Evolutionary conservation across 768 basidiomycete species (phyloP).

Genomic region (Termitomyces sp.): DNA sequence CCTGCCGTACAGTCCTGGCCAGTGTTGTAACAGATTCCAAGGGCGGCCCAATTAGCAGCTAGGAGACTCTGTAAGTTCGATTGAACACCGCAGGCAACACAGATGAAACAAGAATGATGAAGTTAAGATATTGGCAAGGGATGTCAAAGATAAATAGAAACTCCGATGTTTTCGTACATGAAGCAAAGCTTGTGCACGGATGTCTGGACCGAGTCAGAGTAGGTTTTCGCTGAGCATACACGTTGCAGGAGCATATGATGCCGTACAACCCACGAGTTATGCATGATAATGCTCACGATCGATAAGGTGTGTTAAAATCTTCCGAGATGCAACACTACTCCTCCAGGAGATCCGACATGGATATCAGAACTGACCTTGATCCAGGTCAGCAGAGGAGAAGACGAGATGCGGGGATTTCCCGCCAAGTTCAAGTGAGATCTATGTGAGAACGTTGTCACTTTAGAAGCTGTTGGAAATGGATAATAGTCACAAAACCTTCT

Average conservation of each 20-base stretch:
- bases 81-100: background rate
- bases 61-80: background rate
- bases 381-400: conserved; percentile 88
- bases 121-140: background rate
- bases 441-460: conserved; percentile 5
- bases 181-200: background rate
- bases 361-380: conserved; percentile 52
- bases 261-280: background rate
- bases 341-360: background rate
- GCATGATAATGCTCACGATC: background rate
- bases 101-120: background rate
- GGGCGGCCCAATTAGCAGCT: conserved; percentile 82
- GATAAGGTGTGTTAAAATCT: background rate
- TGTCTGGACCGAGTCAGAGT: background rate
- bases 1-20: conserved; percentile 96
- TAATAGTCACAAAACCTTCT: conserved; percentile 52
- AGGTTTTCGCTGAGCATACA: background rate
- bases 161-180: background rate
- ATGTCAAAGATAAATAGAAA: background rate
- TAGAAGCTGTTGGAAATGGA: background rate
- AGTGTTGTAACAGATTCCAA: conserved; percentile 84
- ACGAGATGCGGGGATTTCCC: conserved; percentile 89
- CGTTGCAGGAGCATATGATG: background rate
- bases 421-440: conserved; percentile 90
- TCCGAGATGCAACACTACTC: background rate